Evolutionary conservation across 164 flowering plant genomes (phyloP), one percentile per base, ranked within the genome.

Genomic region (Stephania japonica): DNA sequence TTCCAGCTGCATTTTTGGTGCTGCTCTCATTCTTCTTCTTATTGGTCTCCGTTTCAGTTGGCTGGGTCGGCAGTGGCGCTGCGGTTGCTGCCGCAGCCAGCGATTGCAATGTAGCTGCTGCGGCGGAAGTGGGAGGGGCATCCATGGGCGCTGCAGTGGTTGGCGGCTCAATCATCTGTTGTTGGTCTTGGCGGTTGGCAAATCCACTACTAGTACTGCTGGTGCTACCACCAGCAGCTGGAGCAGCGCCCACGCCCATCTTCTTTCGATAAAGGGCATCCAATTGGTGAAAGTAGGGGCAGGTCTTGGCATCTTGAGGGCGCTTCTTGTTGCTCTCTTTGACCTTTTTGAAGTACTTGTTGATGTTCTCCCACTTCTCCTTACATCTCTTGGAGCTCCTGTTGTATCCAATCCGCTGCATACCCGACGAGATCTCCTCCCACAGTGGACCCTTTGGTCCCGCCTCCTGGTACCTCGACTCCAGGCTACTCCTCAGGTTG

Each of bases 321-420:
- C 93, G 80, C 77, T 83, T 86, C 86, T 89, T 89, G 80, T 87
- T 86, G 80, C 89, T 85, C 65, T 89, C 93, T 61, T 89, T 89
- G 8, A 89, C 91, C 72, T 87, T 89, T 78, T 86, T 87, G 81
- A 82, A 87, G 81, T 87, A 89, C 84, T 87, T 89, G 79, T 89
- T 87, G 71, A 89, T 89, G 70, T 87, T 89, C 80, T 89, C 93
- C 93, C 93, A 89, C 80, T 89, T 89, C 74, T 89, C 93, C 68
- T 89, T 89, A 84, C 91, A 89, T 76, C 91, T 81, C 77, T 87
- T 87, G 38, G 91, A 72, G 66, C 83, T 87, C 66, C 93, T 81
- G 59, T 79, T 83, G 77, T 89, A 87, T 1, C 93, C 91, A 80
- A 85, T 73, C 65, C 77, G 70, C 27, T 42, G 70, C 93, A 89